Percentiles rank a stretch among this genome's conserved stretches.
Evolutionary conservation across 2,329 filamentous ascomycete species (phyloP).

Genomic region (Talaromyces atroroseus): DNA sequence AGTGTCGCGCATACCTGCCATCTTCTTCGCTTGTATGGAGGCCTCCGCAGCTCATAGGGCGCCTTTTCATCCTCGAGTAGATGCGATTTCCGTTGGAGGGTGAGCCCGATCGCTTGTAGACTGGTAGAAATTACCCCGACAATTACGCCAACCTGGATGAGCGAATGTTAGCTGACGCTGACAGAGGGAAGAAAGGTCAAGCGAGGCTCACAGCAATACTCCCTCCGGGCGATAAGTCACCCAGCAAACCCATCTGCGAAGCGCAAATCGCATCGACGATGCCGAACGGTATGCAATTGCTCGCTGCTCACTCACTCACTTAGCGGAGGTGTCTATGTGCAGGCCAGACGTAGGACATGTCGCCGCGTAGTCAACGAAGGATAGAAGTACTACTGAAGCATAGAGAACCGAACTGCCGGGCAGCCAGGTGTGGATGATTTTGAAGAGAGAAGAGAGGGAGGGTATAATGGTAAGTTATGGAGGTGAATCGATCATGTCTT

Average conservation of each 20-base stretch:
- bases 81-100: constrained; percentile 95
- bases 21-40: constrained; percentile 80
- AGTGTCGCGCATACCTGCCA: constrained; percentile 62
- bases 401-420: background rate
- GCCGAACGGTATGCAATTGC: constrained; percentile 4
- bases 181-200: constrained; percentile 1
- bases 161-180: background rate
- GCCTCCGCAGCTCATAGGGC: constrained; percentile 68
- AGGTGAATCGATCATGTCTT: background rate
- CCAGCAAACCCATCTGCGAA: constrained; percentile 61
- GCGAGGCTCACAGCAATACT: constrained; percentile 62
- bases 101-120: constrained; percentile 89
- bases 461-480: background rate
- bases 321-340: constrained; percentile 7
- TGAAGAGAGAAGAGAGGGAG: background rate
- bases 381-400: background rate
- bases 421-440: background rate
- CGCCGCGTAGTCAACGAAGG: constrained; percentile 1
- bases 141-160: constrained; percentile 72
- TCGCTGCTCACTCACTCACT: constrained; percentile 5
- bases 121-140: constrained; percentile 91
- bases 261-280: constrained; percentile 31
- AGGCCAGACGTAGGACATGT: constrained; percentile 11
- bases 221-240: constrained; percentile 70
- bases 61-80: constrained; percentile 94